Conservation (phyloP, 148 eudicot species). For the Heliamphora exappendiculata region DNA sequence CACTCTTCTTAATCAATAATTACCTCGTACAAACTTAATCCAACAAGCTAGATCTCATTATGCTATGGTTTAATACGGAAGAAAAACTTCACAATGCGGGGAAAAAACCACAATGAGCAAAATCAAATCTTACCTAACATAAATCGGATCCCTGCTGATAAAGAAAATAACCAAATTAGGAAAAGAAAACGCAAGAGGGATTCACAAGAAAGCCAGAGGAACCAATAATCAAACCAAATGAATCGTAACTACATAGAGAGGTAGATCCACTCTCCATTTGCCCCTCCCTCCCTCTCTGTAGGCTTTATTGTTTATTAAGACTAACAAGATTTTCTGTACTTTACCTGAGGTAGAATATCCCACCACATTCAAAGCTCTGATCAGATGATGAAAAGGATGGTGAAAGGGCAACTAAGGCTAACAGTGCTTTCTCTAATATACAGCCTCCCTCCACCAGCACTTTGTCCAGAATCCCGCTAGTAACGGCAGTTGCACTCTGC, state of each 20-base stretch:
- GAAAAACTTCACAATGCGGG: not conserved
- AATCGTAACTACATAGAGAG: not conserved
- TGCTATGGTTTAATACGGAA: not conserved
- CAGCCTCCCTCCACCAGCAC: not conserved
- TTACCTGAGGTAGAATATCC: not conserved
- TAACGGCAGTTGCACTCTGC: not conserved
- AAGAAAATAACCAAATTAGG: not conserved
- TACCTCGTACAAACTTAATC: not conserved
- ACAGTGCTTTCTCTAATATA: not conserved
- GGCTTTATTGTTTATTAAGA: not conserved
- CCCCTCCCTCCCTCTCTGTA: not conserved
- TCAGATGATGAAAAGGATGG: not conserved
- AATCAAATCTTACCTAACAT: not conserved
- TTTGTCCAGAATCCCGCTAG: not conserved
- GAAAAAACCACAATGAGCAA: not conserved
- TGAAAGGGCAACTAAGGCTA: not conserved
- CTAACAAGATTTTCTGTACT: not conserved
- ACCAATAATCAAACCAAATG: not conserved
- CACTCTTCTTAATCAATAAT: not conserved
- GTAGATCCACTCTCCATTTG: not conserved
- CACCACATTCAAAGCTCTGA: slow-evolving; percentile 2
- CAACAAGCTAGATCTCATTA: not conserved
- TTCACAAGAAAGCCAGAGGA: not conserved
- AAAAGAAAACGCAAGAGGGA: not conserved
- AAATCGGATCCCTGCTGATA: not conserved